phyloP scores from a whole-genome alignment of 2,329 filamentous ascomycete genomes.

The Tolypocladium guangdongense region DNA sequence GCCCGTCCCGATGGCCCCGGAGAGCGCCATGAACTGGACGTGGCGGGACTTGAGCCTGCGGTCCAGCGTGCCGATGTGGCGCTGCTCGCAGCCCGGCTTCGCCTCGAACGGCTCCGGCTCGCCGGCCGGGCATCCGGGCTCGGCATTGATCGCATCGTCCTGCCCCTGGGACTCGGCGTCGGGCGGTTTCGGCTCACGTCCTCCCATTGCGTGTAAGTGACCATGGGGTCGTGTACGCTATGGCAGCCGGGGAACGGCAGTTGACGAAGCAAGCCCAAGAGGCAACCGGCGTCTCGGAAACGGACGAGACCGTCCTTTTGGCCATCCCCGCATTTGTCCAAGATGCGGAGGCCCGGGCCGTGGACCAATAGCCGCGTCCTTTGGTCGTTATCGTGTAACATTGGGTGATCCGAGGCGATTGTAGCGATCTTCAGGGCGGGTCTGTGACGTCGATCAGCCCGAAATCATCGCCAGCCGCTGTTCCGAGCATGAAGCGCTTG shows the following conservation, averaged over 20 bases:
- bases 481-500: too few species aligned
- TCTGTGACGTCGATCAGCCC: too few species aligned
- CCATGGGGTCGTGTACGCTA: neutral
- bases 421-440: too few species aligned
- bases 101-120: neutral
- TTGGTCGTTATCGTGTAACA: too few species aligned
- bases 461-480: too few species aligned
- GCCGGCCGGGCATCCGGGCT: neutral
- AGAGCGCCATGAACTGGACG: slow-evolving; percentile 30
- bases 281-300: too few species aligned
- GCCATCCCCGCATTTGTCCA: too few species aligned
- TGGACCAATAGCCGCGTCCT: too few species aligned
- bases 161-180: neutral
- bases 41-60: slow-evolving; percentile 28
- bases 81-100: slow-evolving; percentile 1
- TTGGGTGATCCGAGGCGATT: too few species aligned
- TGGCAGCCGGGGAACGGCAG: too few species aligned
- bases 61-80: slow-evolving; percentile 23
- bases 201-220: neutral
- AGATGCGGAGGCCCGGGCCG: too few species aligned
- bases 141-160: neutral
- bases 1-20: slow-evolving; percentile 31
- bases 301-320: too few species aligned
- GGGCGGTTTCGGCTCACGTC: neutral
- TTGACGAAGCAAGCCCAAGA: neutral